phyloP scores from a whole-genome alignment of 1,139 yeast genomes.

The Nakaseomyces bracarensis region DNA sequence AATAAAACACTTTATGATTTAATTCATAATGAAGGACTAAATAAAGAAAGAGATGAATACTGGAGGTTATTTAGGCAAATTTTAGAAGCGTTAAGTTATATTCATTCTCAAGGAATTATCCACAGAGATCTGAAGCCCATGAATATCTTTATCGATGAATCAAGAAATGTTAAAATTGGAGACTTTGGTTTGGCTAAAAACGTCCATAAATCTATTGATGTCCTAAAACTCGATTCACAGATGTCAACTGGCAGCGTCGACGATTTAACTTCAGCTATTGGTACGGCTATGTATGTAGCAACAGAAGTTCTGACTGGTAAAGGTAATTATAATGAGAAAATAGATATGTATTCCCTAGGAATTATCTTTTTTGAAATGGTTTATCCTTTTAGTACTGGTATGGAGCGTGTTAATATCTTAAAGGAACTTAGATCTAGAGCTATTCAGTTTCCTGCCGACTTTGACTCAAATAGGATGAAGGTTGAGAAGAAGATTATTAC shows the following conservation, averaged over 20 bases:
- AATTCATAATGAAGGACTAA: slow-evolving; percentile 68
- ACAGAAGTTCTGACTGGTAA: slow-evolving; percentile 65
- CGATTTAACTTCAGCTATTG: slow-evolving; percentile 84
- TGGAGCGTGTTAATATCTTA: slow-evolving; percentile 78
- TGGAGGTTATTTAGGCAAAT: slow-evolving; percentile 87
- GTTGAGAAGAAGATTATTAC: slow-evolving; percentile 60
- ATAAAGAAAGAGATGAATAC: slow-evolving; percentile 63
- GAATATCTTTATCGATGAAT: slow-evolving; percentile 88
- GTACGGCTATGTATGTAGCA: slow-evolving; percentile 90
- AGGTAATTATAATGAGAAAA: slow-evolving; percentile 80
- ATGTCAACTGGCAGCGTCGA: slow-evolving; percentile 38
- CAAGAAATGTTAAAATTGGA: slow-evolving; percentile 85
- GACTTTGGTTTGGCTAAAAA: slow-evolving; percentile 95
- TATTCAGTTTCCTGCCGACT: slow-evolving; percentile 61
- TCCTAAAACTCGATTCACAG: slow-evolving; percentile 32
- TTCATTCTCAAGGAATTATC: slow-evolving; percentile 88
- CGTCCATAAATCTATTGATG: slow-evolving; percentile 44
- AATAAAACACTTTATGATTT: slow-evolving; percentile 80
- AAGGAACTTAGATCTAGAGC: slow-evolving; percentile 50
- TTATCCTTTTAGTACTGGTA: slow-evolving; percentile 70
- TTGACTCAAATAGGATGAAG: slow-evolving; percentile 42
- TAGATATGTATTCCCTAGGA: slow-evolving; percentile 92
- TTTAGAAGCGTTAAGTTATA: slow-evolving; percentile 82
- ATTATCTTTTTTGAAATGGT: slow-evolving; percentile 94
- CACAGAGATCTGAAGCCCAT: slow-evolving; percentile 94